A percentile compares a stretch with the other conserved stretches of the same genome.
Evolutionary conservation across 1,284 basidiomycete genomes (phyloP).

Genomic region (Ganoderma multipileum): DNA sequence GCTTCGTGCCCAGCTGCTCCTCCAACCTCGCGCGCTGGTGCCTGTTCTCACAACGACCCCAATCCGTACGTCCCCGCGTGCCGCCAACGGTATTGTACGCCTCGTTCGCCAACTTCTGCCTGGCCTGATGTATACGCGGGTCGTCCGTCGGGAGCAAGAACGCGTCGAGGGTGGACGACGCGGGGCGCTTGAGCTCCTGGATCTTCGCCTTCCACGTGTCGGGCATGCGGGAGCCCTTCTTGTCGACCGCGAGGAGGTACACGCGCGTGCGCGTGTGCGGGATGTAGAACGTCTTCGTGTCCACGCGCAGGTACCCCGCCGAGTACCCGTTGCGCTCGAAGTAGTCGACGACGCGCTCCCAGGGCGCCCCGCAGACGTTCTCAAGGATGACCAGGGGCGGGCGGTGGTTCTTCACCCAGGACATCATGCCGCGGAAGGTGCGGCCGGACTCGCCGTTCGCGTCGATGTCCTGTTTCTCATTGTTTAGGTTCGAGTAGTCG

Average conservation of each 20-base stretch:
- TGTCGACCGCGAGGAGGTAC: conserved; percentile 84
- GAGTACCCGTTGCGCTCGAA: conserved; percentile 84
- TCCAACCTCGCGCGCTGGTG: conserved; percentile 90
- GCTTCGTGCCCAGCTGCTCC: conserved; percentile 82
- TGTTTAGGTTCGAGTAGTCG: conserved; percentile 96
- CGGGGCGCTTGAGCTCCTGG: conserved; percentile 77
- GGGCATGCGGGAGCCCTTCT: conserved; percentile 63
- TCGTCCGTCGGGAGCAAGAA: conserved; percentile 93
- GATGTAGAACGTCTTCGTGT: conserved; percentile 95
- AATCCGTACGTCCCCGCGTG: conserved; percentile 81
- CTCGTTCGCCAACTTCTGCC: conserved; percentile 82
- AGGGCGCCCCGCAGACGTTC: conserved; percentile 93
- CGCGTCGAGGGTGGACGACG: conserved; percentile 89
- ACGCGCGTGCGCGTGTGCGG: conserved; percentile 93
- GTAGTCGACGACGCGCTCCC: conserved; percentile 78
- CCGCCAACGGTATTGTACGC: conserved; percentile 65
- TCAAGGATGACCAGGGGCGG: conserved; percentile 93
- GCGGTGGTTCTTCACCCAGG: conserved; percentile 88
- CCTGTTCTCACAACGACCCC: conserved; percentile 91
- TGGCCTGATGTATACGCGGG: conserved; percentile 87
- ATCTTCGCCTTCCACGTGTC: conserved; percentile 77
- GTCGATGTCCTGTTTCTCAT: conserved; percentile 89
- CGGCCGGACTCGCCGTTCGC: conserved; percentile 90
- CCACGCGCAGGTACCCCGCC: conserved; percentile 76
- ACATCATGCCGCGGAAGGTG: conserved; percentile 92